Evolutionary conservation across 2,329 filamentous ascomycete genomes (phyloP).

Genomic region (Alternaria solani): DNA sequence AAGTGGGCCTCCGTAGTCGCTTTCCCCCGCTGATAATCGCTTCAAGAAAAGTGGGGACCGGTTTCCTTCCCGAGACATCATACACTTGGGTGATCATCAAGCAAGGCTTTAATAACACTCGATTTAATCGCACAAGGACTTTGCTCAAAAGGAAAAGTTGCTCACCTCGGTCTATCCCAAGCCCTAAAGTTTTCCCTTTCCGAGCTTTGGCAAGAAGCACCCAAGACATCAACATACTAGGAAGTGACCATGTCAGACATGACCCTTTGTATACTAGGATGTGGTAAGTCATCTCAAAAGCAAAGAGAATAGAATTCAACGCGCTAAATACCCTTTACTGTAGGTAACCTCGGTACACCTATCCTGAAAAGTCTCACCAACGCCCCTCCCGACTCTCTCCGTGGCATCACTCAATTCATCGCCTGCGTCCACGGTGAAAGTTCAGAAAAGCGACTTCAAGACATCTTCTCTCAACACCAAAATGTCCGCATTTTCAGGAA

Average conservation of each 20-base stretch:
- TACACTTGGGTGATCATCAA: not conserved
- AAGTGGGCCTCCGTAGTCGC: conserved; percentile 14
- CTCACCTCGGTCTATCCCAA: no score
- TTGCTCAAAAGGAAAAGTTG: no score
- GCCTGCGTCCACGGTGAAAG: not conserved
- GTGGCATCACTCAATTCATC: conserved; percentile 1
- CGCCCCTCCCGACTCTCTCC: not conserved
- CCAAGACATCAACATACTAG: not conserved
- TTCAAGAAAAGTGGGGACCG: not conserved
- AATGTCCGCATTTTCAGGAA: not conserved
- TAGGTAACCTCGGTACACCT: not conserved
- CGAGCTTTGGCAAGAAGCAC: no score
- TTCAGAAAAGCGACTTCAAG: not conserved
- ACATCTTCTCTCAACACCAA: not conserved
- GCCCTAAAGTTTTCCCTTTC: no score
- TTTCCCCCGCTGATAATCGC: not conserved
- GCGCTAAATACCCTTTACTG: no score
- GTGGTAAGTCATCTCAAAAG: conserved; percentile 24
- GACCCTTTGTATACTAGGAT: conserved; percentile 40
- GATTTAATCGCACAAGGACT: not conserved
- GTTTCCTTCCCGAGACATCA: conserved; percentile 11
- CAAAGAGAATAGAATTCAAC: accelerated
- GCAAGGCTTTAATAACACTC: not conserved
- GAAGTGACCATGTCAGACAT: conserved; percentile 18
- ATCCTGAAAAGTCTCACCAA: not conserved